phyloP scores from a whole-genome alignment of 495 filamentous ascomycete genomes.

The Pyrenula aspistea region DNA sequence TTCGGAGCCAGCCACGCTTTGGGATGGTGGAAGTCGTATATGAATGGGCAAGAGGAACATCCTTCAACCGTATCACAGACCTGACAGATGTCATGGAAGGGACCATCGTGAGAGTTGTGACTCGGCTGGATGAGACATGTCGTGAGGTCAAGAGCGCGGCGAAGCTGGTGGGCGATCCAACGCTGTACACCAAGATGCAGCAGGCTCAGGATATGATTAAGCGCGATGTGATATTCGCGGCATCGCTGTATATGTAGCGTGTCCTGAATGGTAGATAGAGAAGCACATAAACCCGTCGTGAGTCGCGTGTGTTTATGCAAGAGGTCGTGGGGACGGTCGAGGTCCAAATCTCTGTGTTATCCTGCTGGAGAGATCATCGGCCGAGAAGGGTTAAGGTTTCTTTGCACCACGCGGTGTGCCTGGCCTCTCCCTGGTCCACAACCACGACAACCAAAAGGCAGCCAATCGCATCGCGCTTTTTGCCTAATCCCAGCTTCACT shows the following conservation, averaged over 20 bases:
- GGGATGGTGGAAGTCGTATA: conserved; percentile 95
- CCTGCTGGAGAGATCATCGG: no score
- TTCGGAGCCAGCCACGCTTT: conserved; percentile 74
- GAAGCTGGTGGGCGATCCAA: conserved; percentile 89
- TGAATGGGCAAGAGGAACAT: conserved; percentile 96
- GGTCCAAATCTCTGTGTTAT: no score
- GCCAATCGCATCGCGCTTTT: not conserved
- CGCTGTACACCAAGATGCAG: conserved; percentile 90
- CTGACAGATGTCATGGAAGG: conserved; percentile 95
- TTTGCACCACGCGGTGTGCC: not conserved
- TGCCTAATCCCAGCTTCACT: not conserved
- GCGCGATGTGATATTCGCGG: conserved; percentile 85
- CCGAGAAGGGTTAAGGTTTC: not conserved
- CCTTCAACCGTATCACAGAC: conserved; percentile 94
- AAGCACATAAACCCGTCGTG: no score
- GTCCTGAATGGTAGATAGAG: no score
- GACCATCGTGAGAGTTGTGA: conserved; percentile 89
- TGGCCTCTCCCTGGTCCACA: no score
- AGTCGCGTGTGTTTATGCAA: no score
- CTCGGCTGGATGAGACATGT: conserved; percentile 87
- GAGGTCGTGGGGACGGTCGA: no score
- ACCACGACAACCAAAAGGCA: no score
- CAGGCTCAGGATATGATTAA: conserved; percentile 93
- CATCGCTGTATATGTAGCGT: conserved; percentile 63
- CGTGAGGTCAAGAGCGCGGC: conserved; percentile 96